phyloP scores from a whole-genome alignment of 192 early-diverging fungal genomes.

The Coemansia sp. region DNA sequence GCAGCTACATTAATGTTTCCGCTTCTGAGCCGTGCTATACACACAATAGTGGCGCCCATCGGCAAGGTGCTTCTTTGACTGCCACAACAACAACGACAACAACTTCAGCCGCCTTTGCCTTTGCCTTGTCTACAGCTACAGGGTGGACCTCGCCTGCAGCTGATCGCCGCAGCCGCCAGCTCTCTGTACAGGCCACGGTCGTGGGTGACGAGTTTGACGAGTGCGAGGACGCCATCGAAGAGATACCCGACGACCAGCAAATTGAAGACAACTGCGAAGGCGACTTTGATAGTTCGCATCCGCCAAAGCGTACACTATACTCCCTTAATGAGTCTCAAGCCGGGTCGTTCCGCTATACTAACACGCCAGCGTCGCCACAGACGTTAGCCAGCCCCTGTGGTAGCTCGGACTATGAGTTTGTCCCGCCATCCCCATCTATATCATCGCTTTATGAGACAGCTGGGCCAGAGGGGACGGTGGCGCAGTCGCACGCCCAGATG shows the following conservation, averaged over 20 bases:
- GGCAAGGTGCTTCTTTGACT: not conserved
- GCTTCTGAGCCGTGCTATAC: not conserved
- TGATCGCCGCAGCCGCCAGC: slow-evolving; percentile 13
- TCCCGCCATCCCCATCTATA: slow-evolving; percentile 50
- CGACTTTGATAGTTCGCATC: not conserved
- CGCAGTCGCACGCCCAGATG: slow-evolving; percentile 13
- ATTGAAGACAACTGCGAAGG: slow-evolving; percentile 1
- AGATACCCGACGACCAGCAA: slow-evolving; percentile 1
- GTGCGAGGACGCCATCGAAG: slow-evolving; percentile 11
- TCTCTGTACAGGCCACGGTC: not conserved
- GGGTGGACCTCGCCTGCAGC: slow-evolving; percentile 29
- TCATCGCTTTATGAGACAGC: slow-evolving; percentile 35
- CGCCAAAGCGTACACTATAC: slow-evolving; percentile 9
- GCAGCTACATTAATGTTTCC: not conserved
- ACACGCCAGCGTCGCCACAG: slow-evolving; percentile 23
- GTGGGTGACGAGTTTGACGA: not conserved
- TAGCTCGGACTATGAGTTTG: slow-evolving; percentile 46
- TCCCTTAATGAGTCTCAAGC: slow-evolving; percentile 29
- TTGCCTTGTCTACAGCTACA: slow-evolving; percentile 15
- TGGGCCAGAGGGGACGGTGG: slow-evolving; percentile 7
- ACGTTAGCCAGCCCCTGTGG: slow-evolving; percentile 46
- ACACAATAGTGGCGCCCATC: not conserved
- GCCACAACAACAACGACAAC: not conserved
- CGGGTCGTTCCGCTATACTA: slow-evolving; percentile 22
- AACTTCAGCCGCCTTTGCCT: slow-evolving; percentile 1